phyloP scores from a whole-genome alignment of 2,329 filamentous ascomycete species.

The Ascochyta fabae region DNA sequence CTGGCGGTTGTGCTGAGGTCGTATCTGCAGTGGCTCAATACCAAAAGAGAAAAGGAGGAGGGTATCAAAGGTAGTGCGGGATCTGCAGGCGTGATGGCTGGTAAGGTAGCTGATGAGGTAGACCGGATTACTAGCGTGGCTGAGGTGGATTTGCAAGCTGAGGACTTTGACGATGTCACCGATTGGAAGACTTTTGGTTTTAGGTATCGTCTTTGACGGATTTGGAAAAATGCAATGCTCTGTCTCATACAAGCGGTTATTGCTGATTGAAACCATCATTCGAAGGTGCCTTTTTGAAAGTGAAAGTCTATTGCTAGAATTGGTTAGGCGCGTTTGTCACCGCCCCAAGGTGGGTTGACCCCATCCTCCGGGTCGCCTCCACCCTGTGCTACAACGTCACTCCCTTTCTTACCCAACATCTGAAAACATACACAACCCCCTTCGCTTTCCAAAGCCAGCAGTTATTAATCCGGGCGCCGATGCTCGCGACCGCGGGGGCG shows the following conservation, averaged over 20 bases:
- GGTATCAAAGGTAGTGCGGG: conserved; percentile 30
- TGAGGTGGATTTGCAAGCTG: conserved; percentile 21
- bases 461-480: background rate
- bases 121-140: conserved; percentile 2
- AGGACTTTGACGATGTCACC: conserved; percentile 36
- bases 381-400: background rate
- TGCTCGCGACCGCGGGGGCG: background rate
- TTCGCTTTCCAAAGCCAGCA: background rate
- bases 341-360: background rate
- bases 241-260: background rate
- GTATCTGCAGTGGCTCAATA: conserved; percentile 30
- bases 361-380: background rate
- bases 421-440: background rate
- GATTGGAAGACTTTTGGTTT: conserved; percentile 36
- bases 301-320: background rate
- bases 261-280: too few species aligned
- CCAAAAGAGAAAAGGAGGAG: conserved; percentile 27
- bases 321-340: background rate
- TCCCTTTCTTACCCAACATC: background rate
- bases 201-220: conserved; percentile 26
- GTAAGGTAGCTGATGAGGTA: conserved; percentile 17
- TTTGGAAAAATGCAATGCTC: background rate
- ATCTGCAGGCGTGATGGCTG: conserved; percentile 25
- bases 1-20: conserved; percentile 27
- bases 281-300: background rate